These are phyloP conservation scores for Ulota crispa DNA, from an alignment of 225 moss, liverwort and hornwort genomes.

Conservation along the genomic window DNA sequence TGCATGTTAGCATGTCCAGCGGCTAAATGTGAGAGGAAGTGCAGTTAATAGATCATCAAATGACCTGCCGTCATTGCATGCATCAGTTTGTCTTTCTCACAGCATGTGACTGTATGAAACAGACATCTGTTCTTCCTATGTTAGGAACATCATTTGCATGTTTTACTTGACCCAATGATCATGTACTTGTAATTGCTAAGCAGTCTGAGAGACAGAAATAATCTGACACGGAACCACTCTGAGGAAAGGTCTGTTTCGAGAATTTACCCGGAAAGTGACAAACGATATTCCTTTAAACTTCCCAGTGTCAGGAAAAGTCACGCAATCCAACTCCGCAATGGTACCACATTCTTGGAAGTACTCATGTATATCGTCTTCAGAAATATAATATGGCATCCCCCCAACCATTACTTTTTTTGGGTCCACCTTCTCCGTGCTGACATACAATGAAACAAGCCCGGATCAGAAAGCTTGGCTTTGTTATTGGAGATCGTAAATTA, in stretches of 20 bases:
- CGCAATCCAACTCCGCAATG: conserved; percentile 69
- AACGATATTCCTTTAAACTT: conserved; percentile 74
- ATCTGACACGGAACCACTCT: no score
- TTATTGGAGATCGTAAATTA: no score
- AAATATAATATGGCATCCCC: conserved; percentile 67
- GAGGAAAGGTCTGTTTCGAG: not conserved
- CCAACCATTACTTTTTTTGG: conserved; percentile 64
- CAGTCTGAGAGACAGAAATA: not conserved
- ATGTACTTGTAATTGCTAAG: not conserved
- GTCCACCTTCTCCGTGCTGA: conserved; percentile 43
- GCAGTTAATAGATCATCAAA: not conserved
- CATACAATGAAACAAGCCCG: not conserved
- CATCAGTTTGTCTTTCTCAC: conserved; percentile 35
- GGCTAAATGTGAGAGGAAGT: no score
- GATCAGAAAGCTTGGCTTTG: not conserved
- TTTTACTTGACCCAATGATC: not conserved
- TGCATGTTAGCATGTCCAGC: conserved; percentile 1
- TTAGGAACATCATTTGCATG: conserved; percentile 37
- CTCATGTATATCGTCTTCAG: conserved; percentile 65
- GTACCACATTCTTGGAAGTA: conserved; percentile 72
- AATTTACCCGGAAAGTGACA: conserved; percentile 62
- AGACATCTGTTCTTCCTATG: conserved; percentile 57
- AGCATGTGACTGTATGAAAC: conserved; percentile 30
- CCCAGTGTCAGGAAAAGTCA: conserved; percentile 64
- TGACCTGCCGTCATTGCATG: not conserved